Evolutionary conservation across 75 land plant genomes (phyloP).

Genomic region (Pinus taeda): DNA sequence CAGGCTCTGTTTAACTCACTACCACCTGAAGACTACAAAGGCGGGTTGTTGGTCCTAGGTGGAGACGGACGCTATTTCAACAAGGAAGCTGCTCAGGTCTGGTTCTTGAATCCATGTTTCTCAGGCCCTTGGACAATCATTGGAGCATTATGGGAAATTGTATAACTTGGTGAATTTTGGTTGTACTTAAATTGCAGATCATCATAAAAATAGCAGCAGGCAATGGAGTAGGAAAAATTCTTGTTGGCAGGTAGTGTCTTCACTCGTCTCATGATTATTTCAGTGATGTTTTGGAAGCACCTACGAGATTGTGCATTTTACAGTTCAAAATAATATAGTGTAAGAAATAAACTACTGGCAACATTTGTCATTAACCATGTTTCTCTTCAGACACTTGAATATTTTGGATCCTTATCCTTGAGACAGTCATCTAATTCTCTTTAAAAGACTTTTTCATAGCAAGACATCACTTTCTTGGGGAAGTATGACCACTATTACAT

Average conservation of each 20-base stretch:
- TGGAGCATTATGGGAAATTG: not conserved
- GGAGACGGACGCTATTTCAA: slow-evolving; percentile 96
- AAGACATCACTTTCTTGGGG: too few relatives aligned
- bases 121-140: not conserved
- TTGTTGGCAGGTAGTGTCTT: slow-evolving; percentile 70
- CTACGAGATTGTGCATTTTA: too few relatives aligned
- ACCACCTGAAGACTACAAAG: slow-evolving; percentile 69
- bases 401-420: too few relatives aligned
- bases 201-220: slow-evolving; percentile 97
- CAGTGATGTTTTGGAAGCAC: not conserved
- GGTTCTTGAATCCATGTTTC: not conserved
- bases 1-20: slow-evolving; percentile 85
- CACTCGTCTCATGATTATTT: not conserved
- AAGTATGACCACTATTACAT: too few relatives aligned
- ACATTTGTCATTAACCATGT: not conserved
- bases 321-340: too few relatives aligned
- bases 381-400: too few relatives aligned
- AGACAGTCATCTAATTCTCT: too few relatives aligned
- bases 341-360: not conserved
- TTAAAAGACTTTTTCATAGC: too few relatives aligned
- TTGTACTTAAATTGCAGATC: slow-evolving; percentile 41
- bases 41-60: slow-evolving; percentile 60
- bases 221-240: slow-evolving; percentile 83
- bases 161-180: not conserved
- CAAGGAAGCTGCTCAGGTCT: slow-evolving; percentile 85